A percentile compares a stretch with the other conserved stretches of the same genome.
These are phyloP conservation scores for Hippophae gyantsensis DNA, from an alignment of 306 rosid genomes.

Conservation along the genomic window DNA sequence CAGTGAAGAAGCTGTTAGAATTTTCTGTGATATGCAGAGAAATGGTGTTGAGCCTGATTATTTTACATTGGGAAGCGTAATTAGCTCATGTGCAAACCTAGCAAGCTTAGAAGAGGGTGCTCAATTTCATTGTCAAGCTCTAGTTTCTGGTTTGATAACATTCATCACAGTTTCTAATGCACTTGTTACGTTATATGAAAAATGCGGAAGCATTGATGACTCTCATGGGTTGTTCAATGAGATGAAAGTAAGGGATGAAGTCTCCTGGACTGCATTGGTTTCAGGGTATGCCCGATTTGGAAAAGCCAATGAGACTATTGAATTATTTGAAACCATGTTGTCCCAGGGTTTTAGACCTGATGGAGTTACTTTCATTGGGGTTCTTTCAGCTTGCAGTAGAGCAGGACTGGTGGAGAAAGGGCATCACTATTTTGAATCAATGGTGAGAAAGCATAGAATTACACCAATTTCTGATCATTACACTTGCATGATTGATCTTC, in stretches of 20 bases:
- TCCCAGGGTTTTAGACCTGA: conserved; percentile 60
- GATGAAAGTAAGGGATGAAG: conserved; percentile 60
- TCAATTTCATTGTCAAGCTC: conserved; percentile 73
- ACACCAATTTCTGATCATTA: conserved; percentile 61
- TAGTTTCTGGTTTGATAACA: conserved; percentile 60
- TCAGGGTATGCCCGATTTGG: conserved; percentile 79
- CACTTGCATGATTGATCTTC: conserved; percentile 86
- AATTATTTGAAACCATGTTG: conserved; percentile 62
- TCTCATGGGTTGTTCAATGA: conserved; percentile 56
- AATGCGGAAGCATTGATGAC: conserved; percentile 75
- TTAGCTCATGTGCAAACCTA: conserved; percentile 88
- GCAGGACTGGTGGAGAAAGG: conserved; percentile 87
- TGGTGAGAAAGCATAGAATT: conserved; percentile 61
- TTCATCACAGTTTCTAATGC: conserved; percentile 75
- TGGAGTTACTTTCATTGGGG: conserved; percentile 81
- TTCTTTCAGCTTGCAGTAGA: conserved; percentile 90
- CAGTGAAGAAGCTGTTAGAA: conserved; percentile 76
- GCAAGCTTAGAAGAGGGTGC: conserved; percentile 96
- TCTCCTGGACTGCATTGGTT: conserved; percentile 92
- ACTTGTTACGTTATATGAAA: conserved; percentile 71
- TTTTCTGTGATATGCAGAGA: conserved; percentile 73
- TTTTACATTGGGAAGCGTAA: conserved; percentile 73
- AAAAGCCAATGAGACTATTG: conserved; percentile 61
- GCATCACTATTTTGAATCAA: conserved; percentile 46
- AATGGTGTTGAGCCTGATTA: conserved; percentile 70